Evolutionary conservation across 2,329 filamentous ascomycete genomes (phyloP).

Genomic region (Nemania sp.): DNA sequence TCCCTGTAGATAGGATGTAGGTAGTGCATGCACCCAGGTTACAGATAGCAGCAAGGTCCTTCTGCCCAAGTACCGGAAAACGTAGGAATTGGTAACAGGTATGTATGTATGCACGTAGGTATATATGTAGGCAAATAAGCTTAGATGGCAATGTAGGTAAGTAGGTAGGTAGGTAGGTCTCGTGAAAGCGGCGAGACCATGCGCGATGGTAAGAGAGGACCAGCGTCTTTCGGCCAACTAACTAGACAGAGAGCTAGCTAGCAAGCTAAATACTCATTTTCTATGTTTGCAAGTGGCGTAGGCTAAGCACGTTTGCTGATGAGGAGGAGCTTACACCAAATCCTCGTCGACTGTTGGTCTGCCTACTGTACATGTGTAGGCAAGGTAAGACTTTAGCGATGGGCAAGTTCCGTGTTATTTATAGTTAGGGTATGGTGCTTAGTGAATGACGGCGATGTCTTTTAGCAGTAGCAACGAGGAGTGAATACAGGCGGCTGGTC

Average conservation of each 20-base stretch:
- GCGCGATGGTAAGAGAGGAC: conserved; percentile 12
- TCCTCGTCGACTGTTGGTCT: conserved; percentile 27
- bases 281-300: not conserved
- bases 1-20: conserved; percentile 8
- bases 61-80: conserved; percentile 19
- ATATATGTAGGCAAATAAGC: conserved; percentile 1
- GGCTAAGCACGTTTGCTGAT: not conserved
- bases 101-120: not conserved
- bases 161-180: conserved; percentile 25
- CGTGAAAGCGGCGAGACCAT: conserved; percentile 14
- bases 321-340: conserved; percentile 27
- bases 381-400: conserved; percentile 23
- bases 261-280: conserved; percentile 16
- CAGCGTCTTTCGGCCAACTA: conserved; percentile 2
- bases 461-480: not conserved
- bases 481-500: conserved; percentile 2
- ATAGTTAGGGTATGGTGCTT: conserved; percentile 8
- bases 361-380: conserved; percentile 4
- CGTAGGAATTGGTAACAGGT: not conserved
- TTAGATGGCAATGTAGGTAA: not conserved
- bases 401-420: conserved; percentile 11
- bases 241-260: not conserved
- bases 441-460: not conserved
- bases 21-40: not conserved
- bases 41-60: conserved; percentile 20